Evolutionary conservation across 345 rosid species (phyloP).

Genomic region (Mangifera indica): DNA sequence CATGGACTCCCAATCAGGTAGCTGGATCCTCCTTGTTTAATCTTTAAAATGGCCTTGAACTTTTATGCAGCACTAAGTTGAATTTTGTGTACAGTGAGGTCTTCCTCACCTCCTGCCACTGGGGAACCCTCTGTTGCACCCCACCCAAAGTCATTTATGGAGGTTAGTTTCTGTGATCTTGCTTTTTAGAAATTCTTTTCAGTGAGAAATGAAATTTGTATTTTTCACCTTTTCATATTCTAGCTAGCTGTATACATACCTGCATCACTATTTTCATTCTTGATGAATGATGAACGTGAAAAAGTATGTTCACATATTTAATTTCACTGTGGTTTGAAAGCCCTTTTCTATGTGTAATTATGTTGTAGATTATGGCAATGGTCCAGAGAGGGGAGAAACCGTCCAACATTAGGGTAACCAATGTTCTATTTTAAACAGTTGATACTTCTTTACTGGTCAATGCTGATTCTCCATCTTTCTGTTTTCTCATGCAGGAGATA

Average conservation of each 20-base stretch:
- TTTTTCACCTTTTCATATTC: not conserved
- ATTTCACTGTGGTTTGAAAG: constrained; percentile 4
- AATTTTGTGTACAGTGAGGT: constrained; percentile 57
- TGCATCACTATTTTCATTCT: not conserved
- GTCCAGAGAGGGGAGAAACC: constrained; percentile 96
- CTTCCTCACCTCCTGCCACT: constrained; percentile 64
- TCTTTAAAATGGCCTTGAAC: constrained; percentile 14
- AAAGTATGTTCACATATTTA: not conserved
- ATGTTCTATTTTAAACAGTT: constrained; percentile 4
- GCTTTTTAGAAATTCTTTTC: not conserved
- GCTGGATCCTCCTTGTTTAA: constrained; percentile 20
- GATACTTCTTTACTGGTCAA: constrained; percentile 15
- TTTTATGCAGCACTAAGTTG: constrained; percentile 18
- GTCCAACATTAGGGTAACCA: constrained; percentile 72
- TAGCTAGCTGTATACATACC: not conserved
- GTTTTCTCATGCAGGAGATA: constrained; percentile 57
- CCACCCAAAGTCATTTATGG: constrained; percentile 92
- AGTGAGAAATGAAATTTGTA: not conserved
- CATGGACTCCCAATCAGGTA: constrained; percentile 63
- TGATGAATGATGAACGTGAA: not conserved
- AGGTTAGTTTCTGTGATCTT: constrained; percentile 41
- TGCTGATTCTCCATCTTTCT: constrained; percentile 23
- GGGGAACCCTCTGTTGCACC: constrained; percentile 61
- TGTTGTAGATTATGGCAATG: constrained; percentile 85
- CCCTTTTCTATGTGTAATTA: constrained; percentile 8